Base-by-base conservation (phyloP, 768 basidiomycete genomes). In the Tremella fuciformis region DNA sequence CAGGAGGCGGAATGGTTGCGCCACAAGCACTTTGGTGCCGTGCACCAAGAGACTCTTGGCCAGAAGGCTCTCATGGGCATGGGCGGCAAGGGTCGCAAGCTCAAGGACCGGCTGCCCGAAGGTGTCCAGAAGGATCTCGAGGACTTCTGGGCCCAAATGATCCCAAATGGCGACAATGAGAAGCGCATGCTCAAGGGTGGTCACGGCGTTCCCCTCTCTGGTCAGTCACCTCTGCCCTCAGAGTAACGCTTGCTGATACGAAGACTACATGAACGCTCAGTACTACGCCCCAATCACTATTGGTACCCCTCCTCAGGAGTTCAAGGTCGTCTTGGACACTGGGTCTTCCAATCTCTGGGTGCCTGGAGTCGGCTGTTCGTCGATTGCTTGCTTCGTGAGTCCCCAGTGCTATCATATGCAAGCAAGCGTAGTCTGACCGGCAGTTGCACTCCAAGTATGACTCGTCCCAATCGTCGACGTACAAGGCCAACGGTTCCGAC, bases 251-350 rank as follows among this genome's bases (percentile, higher is more conserved):
- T 38, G 8, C 6, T 51, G 26, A 8, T 9, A 38, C 50, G 13
- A 65, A 96, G 93, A 97, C 81, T 98, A 90, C 80, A 85, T 93
- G 86, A 98, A 98, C 76, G 93, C 96, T 37, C 93, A 99, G 77
- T 98, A 99, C 79, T 99, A 83, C 75, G 83, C 91, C 18, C 88
- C 91, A 62, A 94, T 98, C 60, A 73, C 81, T 1, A 76, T 97
- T 55, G 94, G 94, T 15, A 83, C 81, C 0, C 94, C 94, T 19
- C 83, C 91, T 37, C 94, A 98, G 65, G 66, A 87, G 84, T 94
- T 93, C 83, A 92, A 94, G 79, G 92, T 96, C 70, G 85, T 96
- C 59, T 84, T 97, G 58, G 93, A 97, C 76, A 96, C 94, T 26
- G 80, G 81, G 34, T 79, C 78, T 8, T 76, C 78, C 79, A 96